Conservation (phyloP, 768 basidiomycete species). For the Kwoniella mangroviensis region DNA sequence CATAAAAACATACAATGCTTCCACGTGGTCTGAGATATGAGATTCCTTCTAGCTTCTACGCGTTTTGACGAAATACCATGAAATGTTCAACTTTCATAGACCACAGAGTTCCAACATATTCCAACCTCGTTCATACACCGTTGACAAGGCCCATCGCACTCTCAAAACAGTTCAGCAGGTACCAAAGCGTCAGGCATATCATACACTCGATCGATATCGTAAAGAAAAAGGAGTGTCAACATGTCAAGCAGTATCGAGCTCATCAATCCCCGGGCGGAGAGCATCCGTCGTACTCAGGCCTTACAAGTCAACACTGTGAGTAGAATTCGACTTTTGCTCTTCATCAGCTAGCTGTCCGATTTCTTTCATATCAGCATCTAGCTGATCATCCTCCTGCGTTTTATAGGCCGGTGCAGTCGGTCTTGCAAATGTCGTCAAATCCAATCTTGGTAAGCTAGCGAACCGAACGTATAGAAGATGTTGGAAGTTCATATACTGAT, state of each 20-base stretch:
- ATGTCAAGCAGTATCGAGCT: slow-evolving; percentile 69
- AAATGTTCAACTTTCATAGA: neutral
- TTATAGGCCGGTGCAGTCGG: slow-evolving; percentile 89
- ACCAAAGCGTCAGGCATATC: too few relatives aligned
- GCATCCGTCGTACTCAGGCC: slow-evolving; percentile 83
- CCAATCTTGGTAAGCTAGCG: slow-evolving; percentile 76
- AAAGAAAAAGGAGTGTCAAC: neutral
- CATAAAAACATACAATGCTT: neutral
- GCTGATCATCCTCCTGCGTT: slow-evolving; percentile 45
- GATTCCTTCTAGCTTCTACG: slow-evolving; percentile 14
- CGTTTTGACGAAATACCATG: slow-evolving; percentile 2
- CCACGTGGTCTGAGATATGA: neutral
- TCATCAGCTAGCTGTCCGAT: neutral
- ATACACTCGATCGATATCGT: too few relatives aligned
- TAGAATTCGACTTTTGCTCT: neutral
- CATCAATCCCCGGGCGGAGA: slow-evolving; percentile 96
- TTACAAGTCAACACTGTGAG: slow-evolving; percentile 71
- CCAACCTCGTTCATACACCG: neutral
- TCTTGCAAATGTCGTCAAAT: slow-evolving; percentile 93
- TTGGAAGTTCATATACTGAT: neutral
- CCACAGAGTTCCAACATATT: neutral
- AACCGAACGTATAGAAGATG: slow-evolving; percentile 4
- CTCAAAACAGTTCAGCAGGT: too few relatives aligned
- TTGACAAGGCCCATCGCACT: neutral
- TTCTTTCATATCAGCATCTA: neutral